These are phyloP conservation scores for Verticillium isaacii DNA, from an alignment of 2,329 filamentous ascomycete species.

Conservation along the genomic window DNA sequence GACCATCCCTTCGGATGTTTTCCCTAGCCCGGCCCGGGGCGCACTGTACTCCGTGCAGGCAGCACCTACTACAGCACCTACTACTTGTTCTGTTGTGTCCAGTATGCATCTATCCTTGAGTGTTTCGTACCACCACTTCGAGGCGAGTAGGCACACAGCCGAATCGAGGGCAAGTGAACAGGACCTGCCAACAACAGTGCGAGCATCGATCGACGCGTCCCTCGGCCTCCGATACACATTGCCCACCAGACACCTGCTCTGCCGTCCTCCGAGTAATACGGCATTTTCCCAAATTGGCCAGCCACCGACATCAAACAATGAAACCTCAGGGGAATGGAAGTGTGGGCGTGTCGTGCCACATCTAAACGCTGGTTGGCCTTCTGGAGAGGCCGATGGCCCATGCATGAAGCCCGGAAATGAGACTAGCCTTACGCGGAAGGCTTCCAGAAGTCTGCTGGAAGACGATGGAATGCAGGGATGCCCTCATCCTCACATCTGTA, in stretches of 20 bases:
- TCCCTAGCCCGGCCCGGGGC: neutral
- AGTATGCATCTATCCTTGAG: neutral
- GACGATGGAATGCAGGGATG: constrained; percentile 6
- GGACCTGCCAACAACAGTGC: no score
- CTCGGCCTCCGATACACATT: neutral
- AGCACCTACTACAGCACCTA: neutral
- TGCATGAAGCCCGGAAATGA: constrained; percentile 22
- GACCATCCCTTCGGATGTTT: neutral
- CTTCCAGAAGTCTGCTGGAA: constrained; percentile 29
- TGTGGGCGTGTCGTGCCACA: neutral
- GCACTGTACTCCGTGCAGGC: neutral
- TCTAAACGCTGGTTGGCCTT: neutral
- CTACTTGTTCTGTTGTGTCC: neutral
- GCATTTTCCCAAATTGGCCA: constrained; percentile 1
- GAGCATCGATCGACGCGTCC: neutral
- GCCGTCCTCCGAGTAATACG: neutral
- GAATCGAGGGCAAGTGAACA: neutral
- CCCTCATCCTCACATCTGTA: neutral
- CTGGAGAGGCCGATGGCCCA: constrained; percentile 12
- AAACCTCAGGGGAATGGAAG: constrained; percentile 1
- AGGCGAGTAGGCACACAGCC: neutral
- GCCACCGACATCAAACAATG: constrained; percentile 9
- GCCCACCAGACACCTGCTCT: neutral
- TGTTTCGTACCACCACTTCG: neutral
- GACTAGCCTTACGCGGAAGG: constrained; percentile 25